Percentiles rank a stretch among this genome's conserved stretches.
Evolutionary conservation across 1,284 basidiomycete species (phyloP).

Genomic region (Peniophora sp.): DNA sequence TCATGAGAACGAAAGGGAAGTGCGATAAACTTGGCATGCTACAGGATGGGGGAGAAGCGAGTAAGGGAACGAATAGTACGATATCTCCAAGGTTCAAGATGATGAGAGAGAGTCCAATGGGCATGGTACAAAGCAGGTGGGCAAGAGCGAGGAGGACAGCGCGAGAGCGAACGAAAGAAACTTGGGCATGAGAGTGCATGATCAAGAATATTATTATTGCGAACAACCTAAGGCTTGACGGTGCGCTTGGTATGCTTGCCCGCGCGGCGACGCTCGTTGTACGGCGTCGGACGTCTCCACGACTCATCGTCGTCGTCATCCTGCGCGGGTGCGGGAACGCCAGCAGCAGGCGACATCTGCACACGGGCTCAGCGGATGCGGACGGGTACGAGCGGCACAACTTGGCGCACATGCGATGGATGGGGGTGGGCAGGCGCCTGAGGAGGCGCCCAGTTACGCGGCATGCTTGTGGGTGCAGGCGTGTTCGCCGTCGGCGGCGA

Average conservation of each 20-base stretch:
- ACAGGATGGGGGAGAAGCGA: too few relatives aligned
- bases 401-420: background rate
- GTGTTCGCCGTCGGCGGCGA: conserved; percentile 2
- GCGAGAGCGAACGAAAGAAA: too few relatives aligned
- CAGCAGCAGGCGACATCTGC: background rate
- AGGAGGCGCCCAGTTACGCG: background rate
- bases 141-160: too few relatives aligned
- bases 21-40: too few relatives aligned
- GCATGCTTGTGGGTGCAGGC: conserved; percentile 1
- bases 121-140: too few relatives aligned
- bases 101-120: too few relatives aligned
- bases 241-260: conserved; percentile 62
- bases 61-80: too few relatives aligned
- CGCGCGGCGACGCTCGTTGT: conserved; percentile 58
- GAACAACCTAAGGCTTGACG: conserved; percentile 6
- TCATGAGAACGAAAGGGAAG: too few relatives aligned
- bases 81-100: too few relatives aligned
- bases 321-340: background rate
- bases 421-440: background rate
- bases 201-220: too few relatives aligned
- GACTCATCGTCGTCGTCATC: conserved; percentile 43
- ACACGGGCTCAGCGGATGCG: background rate
- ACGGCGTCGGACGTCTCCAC: conserved; percentile 60
- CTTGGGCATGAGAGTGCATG: too few relatives aligned
- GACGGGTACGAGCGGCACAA: background rate